Percentiles rank a stretch among this genome's conserved stretches.
Evolutionary conservation across 495 filamentous ascomycete genomes (phyloP).

Genomic region (Trichodelitschia bisporula): DNA sequence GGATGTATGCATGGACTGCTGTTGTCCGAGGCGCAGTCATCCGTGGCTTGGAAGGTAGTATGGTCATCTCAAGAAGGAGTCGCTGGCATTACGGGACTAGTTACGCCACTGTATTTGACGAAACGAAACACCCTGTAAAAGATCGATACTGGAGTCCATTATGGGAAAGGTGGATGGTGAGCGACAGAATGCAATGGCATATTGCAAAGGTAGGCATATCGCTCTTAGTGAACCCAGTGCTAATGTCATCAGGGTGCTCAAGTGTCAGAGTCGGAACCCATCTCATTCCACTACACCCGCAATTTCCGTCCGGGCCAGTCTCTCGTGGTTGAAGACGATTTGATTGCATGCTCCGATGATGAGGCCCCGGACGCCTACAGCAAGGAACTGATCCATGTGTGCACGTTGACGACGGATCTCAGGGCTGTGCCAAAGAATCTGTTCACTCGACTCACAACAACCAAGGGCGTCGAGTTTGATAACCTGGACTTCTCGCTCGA

Average conservation of each 20-base stretch:
- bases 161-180: slow-evolving; percentile 64
- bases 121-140: slow-evolving; percentile 34
- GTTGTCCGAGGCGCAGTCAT: slow-evolving; percentile 44
- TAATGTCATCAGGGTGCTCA: slow-evolving; percentile 28
- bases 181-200: slow-evolving; percentile 61
- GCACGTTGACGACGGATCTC: slow-evolving; percentile 52
- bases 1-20: slow-evolving; percentile 57
- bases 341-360: slow-evolving; percentile 44
- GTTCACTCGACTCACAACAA: slow-evolving; percentile 43
- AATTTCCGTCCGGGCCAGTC: slow-evolving; percentile 47
- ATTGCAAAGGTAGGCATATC: slow-evolving; percentile 31
- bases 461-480: slow-evolving; percentile 47
- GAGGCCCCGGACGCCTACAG: slow-evolving; percentile 24
- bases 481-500: slow-evolving; percentile 53
- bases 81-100: slow-evolving; percentile 58
- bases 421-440: slow-evolving; percentile 38
- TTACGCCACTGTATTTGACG: slow-evolving; percentile 52
- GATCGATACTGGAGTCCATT: slow-evolving; percentile 53
- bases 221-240: not conserved
- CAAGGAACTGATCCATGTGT: slow-evolving; percentile 31
- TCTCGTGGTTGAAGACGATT: slow-evolving; percentile 43
- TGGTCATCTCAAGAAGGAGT: slow-evolving; percentile 39
- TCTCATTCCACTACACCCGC: slow-evolving; percentile 56
- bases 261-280: slow-evolving; percentile 37
- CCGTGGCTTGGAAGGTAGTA: slow-evolving; percentile 42